Evolutionary conservation across 2,329 filamentous ascomycete genomes (phyloP).

Genomic region (Ceratocystis cubensis): DNA sequence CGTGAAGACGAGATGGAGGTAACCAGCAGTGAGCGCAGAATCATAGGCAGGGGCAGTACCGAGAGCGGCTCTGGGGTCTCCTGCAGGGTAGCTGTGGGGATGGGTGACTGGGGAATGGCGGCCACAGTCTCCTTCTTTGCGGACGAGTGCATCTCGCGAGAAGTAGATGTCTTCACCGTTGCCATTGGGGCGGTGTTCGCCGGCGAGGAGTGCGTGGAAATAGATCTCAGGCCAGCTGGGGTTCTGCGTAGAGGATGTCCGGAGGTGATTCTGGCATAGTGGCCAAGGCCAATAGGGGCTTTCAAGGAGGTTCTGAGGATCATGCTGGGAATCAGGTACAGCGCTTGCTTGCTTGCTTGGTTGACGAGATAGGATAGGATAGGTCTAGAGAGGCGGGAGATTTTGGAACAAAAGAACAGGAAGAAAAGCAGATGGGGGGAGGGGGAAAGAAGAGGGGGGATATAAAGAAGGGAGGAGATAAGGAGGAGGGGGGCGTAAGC

Average conservation of each 20-base stretch:
- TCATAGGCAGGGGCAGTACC: conserved; percentile 51
- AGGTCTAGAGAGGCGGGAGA: too few species aligned
- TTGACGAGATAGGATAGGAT: too few species aligned
- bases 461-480: not conserved
- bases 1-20: conserved; percentile 58
- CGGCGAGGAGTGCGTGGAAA: not conserved
- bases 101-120: not conserved
- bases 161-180: not conserved
- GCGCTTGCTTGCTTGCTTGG: not conserved
- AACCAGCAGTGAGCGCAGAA: conserved; percentile 58
- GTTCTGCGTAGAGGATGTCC: not conserved
- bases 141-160: conserved; percentile 17
- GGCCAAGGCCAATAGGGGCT: conserved; percentile 9
- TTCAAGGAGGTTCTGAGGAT: not conserved
- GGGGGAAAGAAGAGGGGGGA: not conserved
- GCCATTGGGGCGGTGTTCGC: not conserved
- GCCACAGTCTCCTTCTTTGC: conserved; percentile 18
- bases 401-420: not conserved
- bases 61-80: conserved; percentile 39
- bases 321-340: not conserved
- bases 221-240: not conserved
- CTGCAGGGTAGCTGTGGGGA: not conserved
- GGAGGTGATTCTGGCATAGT: not conserved
- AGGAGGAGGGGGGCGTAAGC: not conserved
- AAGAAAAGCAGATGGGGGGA: not conserved